Conservation (phyloP, 73 alveolate species). For the Paramecium biaurelia region DNA sequence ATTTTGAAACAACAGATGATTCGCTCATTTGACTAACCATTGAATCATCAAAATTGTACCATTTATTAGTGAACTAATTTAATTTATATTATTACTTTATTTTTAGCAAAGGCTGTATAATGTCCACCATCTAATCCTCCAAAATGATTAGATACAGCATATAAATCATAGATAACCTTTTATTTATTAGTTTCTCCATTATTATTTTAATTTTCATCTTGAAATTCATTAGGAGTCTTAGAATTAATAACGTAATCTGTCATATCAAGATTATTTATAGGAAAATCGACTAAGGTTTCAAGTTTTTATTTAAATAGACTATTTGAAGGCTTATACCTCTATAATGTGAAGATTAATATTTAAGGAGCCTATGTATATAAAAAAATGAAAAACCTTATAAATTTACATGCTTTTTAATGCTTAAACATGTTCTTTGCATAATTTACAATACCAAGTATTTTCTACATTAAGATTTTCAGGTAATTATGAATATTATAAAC, state of each 20-base stretch:
- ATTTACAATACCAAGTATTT: constrained; percentile 90
- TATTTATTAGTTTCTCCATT: neutral
- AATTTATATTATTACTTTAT: neutral
- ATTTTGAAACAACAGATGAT: neutral
- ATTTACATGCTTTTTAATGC: constrained; percentile 71
- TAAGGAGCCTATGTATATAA: constrained; percentile 74
- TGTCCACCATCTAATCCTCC: constrained; percentile 82
- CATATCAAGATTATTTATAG: constrained; percentile 65
- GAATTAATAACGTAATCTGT: constrained; percentile 58
- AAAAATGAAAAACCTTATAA: neutral
- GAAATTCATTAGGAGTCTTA: constrained; percentile 40
- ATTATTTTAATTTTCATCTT: constrained; percentile 38
- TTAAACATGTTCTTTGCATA: constrained; percentile 83
- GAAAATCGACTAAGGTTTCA: constrained; percentile 73
- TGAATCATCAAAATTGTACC: constrained; percentile 42
- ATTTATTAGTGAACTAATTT: neutral
- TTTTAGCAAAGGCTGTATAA: constrained; percentile 78
- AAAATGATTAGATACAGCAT: constrained; percentile 77
- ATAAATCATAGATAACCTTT: constrained; percentile 71
- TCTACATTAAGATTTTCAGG: constrained; percentile 80
- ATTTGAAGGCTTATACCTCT: constrained; percentile 77
- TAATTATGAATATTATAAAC: constrained; percentile 17
- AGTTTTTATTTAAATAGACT: constrained; percentile 67
- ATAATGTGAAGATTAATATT: constrained; percentile 78
- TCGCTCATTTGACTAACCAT: neutral